Percentiles rank a stretch among this genome's conserved stretches.
These are phyloP conservation scores for Diaporthe batatas DNA, from an alignment of 2,329 filamentous ascomycete species.

Conservation along the genomic window DNA sequence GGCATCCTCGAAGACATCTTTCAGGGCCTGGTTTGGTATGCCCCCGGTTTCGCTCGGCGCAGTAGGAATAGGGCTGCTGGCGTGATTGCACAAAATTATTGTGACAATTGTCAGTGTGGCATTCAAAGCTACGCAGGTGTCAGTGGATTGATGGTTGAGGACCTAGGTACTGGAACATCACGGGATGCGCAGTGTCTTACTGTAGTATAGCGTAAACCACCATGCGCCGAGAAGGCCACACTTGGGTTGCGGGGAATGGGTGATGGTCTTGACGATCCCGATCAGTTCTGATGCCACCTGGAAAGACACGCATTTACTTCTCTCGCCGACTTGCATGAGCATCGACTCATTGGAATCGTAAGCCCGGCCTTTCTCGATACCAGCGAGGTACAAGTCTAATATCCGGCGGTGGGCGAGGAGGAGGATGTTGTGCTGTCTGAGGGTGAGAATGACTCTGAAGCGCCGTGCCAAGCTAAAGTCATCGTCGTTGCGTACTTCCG, in stretches of 20 bases:
- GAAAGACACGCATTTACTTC: conserved; percentile 45
- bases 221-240: conserved; percentile 48
- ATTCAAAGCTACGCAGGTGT: conserved; percentile 43
- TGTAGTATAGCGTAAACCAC: conserved; percentile 52
- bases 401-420: conserved; percentile 51
- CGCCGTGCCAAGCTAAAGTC: conserved; percentile 46
- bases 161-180: background rate
- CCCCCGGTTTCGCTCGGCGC: conserved; percentile 19
- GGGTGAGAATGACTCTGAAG: conserved; percentile 56
- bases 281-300: conserved; percentile 47
- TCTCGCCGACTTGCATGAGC: conserved; percentile 44
- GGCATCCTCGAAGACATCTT: conserved; percentile 27
- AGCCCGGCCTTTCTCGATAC: conserved; percentile 33
- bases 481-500: conserved; percentile 45
- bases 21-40: conserved; percentile 32
- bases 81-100: conserved; percentile 36
- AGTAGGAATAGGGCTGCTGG: conserved; percentile 9
- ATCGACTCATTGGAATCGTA: conserved; percentile 40
- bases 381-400: conserved; percentile 45
- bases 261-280: conserved; percentile 43
- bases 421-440: conserved; percentile 52
- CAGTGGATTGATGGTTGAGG: background rate
- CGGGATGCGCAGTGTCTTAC: conserved; percentile 41
- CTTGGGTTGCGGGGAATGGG: conserved; percentile 39
- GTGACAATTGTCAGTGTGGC: conserved; percentile 44